Conservation (phyloP, 352 stramenopile genomes). For the Pythium aquatile region DNA sequence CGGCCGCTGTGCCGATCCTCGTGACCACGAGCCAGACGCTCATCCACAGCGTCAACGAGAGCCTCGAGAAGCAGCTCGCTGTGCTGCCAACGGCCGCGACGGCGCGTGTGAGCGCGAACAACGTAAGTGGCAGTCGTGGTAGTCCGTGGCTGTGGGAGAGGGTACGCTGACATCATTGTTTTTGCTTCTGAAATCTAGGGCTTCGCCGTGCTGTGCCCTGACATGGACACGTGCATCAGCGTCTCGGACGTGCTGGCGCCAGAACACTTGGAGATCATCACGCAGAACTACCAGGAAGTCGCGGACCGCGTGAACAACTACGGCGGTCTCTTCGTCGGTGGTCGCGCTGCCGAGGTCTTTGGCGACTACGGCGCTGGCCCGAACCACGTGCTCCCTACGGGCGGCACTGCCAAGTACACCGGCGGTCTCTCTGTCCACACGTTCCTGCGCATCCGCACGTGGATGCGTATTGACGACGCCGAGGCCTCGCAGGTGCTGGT, state of each 20-base stretch:
- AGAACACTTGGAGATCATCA: conserved; percentile 92
- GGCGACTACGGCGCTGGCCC: conserved; percentile 98
- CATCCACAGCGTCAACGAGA: conserved; percentile 90
- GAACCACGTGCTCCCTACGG: conserved; percentile 98
- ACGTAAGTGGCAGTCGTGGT: conserved; percentile 29
- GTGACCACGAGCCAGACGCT: conserved; percentile 87
- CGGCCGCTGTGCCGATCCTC: conserved; percentile 95
- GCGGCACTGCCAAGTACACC: conserved; percentile 96
- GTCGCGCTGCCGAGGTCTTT: conserved; percentile 93
- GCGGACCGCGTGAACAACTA: conserved; percentile 77
- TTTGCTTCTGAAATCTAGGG: conserved; percentile 29
- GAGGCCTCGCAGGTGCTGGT: conserved; percentile 84
- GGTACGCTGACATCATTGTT: neutral
- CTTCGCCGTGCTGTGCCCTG: conserved; percentile 73
- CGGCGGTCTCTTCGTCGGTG: conserved; percentile 94
- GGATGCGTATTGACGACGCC: conserved; percentile 96
- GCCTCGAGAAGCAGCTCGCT: conserved; percentile 72
- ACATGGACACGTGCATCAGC: conserved; percentile 68
- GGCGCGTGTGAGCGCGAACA: conserved; percentile 61
- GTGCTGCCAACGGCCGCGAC: conserved; percentile 66
- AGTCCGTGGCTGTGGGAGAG: neutral
- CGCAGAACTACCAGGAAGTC: conserved; percentile 85
- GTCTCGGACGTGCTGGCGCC: conserved; percentile 87
- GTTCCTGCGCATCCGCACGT: conserved; percentile 97
- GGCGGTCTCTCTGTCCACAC: conserved; percentile 97